Base-by-base conservation (phyloP, 2,329 filamentous ascomycete genomes). In the Sporothrix dimorphospora region DNA sequence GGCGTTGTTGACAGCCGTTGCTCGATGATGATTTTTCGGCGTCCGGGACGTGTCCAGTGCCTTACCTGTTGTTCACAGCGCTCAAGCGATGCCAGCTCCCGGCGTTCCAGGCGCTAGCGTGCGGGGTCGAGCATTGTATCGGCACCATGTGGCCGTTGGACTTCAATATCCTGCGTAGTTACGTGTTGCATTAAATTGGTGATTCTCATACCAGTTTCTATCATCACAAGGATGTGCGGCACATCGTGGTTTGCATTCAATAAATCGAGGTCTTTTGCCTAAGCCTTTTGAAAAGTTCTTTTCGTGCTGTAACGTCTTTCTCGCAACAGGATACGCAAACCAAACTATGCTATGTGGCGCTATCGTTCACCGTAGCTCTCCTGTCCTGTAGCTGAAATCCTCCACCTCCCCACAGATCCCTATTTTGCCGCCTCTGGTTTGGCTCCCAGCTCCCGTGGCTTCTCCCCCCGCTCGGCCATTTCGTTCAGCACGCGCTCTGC, bases 401-500 rank as follows among this genome's bases (percentile, higher is more conserved):
- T 27, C 1, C 21, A 27, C 21, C 21, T 34, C 3, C 21, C 21
- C 24, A 27, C 21, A 55, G 21, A 21, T 21, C 51, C 21, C 21
- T 49, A 47, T 16, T 30, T 51, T 16, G 53, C 4, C 55, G 16
- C 34, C 55, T 49, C 21, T 55, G 68, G 9, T 70, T 77, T 79
- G n/a, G 45, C 68, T 9, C 78, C 78, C 53, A 79, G 66, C 63
- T 79, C 77, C 59, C 78, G 75, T 19, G 70, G 45, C 73, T 73
- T 77, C 72, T 79, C 78, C 0, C 78, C 77, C 71, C 76, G 78
- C 68, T 78, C 79, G 1, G 77, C 78, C 77, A 78, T 79, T 71
- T 79, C 77, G 59, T 79, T 73, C 11, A 80, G 68, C 19, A 78
- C 77, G 69, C 75, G 78, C 71, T 80, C 79, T 1, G 80, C 78